Conservation (phyloP, 352 stramenopile genomes). For the Aphanomyces invadans region DNA sequence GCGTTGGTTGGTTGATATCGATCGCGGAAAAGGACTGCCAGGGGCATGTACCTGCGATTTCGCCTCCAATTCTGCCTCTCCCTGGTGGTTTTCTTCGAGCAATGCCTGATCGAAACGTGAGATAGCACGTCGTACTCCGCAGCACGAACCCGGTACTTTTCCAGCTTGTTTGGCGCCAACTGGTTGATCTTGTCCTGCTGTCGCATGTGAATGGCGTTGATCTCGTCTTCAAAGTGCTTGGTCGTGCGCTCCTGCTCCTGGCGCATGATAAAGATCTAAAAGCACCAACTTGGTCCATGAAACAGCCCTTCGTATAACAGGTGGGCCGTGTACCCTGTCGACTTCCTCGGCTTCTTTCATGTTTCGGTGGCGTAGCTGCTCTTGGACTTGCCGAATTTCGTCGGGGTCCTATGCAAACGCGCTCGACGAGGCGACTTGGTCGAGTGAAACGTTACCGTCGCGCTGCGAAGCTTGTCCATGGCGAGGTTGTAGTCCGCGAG, state of each 20-base stretch:
- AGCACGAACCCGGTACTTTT: constrained; percentile 47
- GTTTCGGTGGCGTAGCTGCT: constrained; percentile 64
- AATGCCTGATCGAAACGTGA: constrained; percentile 32
- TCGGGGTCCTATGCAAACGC: constrained; percentile 31
- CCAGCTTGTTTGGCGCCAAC: constrained; percentile 75
- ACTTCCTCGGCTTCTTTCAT: constrained; percentile 82
- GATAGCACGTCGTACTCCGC: constrained; percentile 1
- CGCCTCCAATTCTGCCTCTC: constrained; percentile 67
- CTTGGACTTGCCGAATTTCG: constrained; percentile 61
- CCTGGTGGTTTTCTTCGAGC: constrained; percentile 60
- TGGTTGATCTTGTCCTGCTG: constrained; percentile 85
- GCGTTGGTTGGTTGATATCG: no score
- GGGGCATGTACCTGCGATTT: constrained; percentile 23
- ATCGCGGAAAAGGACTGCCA: no score
- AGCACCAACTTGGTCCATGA: neutral
- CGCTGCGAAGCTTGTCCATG: constrained; percentile 85
- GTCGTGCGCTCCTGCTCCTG: constrained; percentile 70
- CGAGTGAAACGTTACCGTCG: constrained; percentile 27
- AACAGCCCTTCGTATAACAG: constrained; percentile 29
- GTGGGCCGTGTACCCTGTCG: constrained; percentile 36
- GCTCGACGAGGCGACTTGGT: neutral
- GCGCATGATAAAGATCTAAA: constrained; percentile 81
- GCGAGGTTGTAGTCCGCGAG: constrained; percentile 91
- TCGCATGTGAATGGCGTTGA: constrained; percentile 66
- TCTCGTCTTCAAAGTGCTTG: constrained; percentile 65